These are phyloP conservation scores for Acanthamoeba sp. DNA, from an alignment of 208 protist genomes.

Conservation along the genomic window DNA sequence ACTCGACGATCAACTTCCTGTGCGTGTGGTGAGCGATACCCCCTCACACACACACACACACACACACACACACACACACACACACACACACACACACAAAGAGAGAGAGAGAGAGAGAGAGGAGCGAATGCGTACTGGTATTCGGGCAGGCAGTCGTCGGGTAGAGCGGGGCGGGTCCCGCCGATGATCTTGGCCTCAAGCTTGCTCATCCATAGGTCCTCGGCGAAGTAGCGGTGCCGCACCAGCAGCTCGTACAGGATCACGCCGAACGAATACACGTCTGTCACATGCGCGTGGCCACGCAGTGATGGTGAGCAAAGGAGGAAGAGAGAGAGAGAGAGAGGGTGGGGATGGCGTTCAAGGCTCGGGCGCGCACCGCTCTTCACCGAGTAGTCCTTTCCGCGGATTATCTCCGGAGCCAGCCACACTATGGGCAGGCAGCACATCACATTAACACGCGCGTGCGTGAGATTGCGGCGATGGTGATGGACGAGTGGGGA, in stretches of 20 bases:
- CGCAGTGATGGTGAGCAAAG: neutral
- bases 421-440: slow-evolving; percentile 75
- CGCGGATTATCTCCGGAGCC: slow-evolving; percentile 80
- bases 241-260: slow-evolving; percentile 79
- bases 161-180: slow-evolving; percentile 74
- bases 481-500: neutral
- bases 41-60: no score
- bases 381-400: slow-evolving; percentile 80
- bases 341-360: neutral
- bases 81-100: neutral
- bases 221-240: slow-evolving; percentile 73
- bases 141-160: slow-evolving; percentile 62
- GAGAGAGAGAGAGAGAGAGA: neutral
- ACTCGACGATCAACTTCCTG: slow-evolving; percentile 49
- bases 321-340: neutral
- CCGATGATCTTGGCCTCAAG: slow-evolving; percentile 73
- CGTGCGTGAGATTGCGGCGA: neutral
- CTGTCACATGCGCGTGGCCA: neutral
- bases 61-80: no score
- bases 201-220: slow-evolving; percentile 74
- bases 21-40: neutral
- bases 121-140: neutral
- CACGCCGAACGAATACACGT: slow-evolving; percentile 82
- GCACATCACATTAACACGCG: neutral
- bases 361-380: slow-evolving; percentile 19